Percentiles rank a stretch among this genome's conserved stretches.
These are phyloP conservation scores for Saturnispora sekii DNA, from an alignment of 805 yeast species.

Conservation along the genomic window DNA sequence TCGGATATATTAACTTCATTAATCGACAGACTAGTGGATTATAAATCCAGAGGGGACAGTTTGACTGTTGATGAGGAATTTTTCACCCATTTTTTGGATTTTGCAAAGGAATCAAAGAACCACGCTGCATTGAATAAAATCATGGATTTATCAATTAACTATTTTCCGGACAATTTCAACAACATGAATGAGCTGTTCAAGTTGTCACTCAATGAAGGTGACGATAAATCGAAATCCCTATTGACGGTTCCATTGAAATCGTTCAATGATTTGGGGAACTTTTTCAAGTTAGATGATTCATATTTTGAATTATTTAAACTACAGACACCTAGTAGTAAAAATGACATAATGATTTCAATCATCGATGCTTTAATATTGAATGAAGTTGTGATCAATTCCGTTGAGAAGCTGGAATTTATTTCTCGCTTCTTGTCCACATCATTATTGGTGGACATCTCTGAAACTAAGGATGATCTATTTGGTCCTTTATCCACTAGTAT, in stretches of 20 bases:
- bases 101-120: constrained; percentile 51
- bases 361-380: constrained; percentile 43
- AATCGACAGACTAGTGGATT: constrained; percentile 59
- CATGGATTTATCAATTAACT: constrained; percentile 51
- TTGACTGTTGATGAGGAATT: constrained; percentile 22
- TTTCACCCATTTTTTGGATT: constrained; percentile 59
- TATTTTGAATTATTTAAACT: constrained; percentile 46
- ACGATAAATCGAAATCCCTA: constrained; percentile 27
- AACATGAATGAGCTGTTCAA: constrained; percentile 55
- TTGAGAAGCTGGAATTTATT: constrained; percentile 47
- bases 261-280: constrained; percentile 28
- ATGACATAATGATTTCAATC: constrained; percentile 49
- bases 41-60: constrained; percentile 32
- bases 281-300: constrained; percentile 31
- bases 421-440: constrained; percentile 45
- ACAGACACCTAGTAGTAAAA: constrained; percentile 44
- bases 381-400: constrained; percentile 29
- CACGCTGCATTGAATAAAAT: constrained; percentile 61
- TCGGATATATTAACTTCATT: constrained; percentile 58
- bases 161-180: constrained; percentile 47
- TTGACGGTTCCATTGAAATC: constrained; percentile 40
- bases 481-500: constrained; percentile 27
- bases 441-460: constrained; percentile 32
- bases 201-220: constrained; percentile 36
- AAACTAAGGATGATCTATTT: constrained; percentile 16